Conservation (phyloP, 2,329 filamentous ascomycete species). For the Diaporthe citriasiana region DNA sequence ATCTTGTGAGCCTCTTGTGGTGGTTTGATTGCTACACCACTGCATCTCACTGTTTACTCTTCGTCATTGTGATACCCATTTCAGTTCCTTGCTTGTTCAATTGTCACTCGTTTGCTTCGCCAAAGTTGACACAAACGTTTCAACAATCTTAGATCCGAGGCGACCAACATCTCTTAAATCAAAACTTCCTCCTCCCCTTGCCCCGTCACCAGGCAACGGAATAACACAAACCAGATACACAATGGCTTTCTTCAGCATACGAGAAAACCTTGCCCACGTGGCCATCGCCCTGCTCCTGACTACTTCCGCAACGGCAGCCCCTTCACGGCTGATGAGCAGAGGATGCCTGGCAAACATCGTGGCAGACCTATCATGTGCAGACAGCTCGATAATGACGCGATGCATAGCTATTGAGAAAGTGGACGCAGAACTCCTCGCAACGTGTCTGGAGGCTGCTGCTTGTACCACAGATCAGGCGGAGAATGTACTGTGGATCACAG, state of each 20-base stretch:
- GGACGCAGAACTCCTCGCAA: neutral
- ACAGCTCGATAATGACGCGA: neutral
- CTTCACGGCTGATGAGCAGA: neutral
- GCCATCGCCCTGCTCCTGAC: conserved; percentile 5
- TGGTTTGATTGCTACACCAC: neutral
- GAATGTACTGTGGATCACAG: conserved; percentile 6
- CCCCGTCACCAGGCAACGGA: too few species aligned
- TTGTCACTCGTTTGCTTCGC: conserved; percentile 6
- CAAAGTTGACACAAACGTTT: conserved; percentile 3
- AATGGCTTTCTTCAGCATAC: conserved; percentile 27
- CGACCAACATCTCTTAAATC: neutral
- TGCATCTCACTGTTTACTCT: neutral
- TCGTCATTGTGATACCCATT: conserved; percentile 31
- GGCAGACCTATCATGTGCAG: conserved; percentile 3
- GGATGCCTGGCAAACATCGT: neutral
- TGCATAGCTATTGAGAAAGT: neutral
- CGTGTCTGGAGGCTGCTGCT: conserved; percentile 1
- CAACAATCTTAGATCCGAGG: neutral
- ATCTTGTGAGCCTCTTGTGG: neutral
- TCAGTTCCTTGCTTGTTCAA: conserved; percentile 19
- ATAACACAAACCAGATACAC: neutral
- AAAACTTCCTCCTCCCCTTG: neutral
- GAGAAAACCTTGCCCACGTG: neutral
- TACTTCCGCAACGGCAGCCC: neutral
- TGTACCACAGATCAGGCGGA: conserved; percentile 9